phyloP scores from a whole-genome alignment of 78 protist species.

The Dictyostelium intermedium region DNA sequence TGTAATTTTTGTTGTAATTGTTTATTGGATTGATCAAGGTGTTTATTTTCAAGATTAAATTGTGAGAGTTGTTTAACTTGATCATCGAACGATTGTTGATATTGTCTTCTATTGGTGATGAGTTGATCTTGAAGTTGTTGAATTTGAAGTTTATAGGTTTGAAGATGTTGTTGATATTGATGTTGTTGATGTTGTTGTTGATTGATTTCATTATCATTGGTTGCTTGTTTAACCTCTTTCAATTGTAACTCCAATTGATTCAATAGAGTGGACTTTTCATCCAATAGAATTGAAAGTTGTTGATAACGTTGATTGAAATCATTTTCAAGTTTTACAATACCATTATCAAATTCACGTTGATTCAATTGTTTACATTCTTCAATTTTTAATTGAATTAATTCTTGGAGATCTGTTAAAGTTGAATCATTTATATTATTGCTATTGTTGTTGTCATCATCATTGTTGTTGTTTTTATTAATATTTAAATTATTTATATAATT shows the following conservation, averaged over 20 bases:
- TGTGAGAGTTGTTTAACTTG: not conserved
- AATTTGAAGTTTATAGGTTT: not conserved
- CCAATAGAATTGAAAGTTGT: not conserved
- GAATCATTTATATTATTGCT: not conserved
- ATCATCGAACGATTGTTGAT: not conserved
- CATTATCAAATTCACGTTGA: not conserved
- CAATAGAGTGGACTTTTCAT: not conserved
- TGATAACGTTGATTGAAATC: not conserved
- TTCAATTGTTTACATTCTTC: not conserved
- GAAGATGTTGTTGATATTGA: not conserved
- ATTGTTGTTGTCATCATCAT: too few species aligned
- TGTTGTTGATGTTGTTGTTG: not conserved
- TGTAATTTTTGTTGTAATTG: not conserved
- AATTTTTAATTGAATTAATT: not conserved
- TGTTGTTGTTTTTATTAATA: too few species aligned
- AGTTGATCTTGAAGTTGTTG: not conserved
- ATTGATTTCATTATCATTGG: not conserved
- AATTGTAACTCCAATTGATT: not conserved
- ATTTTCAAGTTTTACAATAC: not conserved
- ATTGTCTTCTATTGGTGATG: not conserved
- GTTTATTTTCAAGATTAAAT: not conserved
- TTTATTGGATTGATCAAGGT: not conserved
- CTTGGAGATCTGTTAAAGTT: not conserved
- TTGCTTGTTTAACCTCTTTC: not conserved
- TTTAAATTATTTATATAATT: too few species aligned